A percentile compares a stretch with the other conserved stretches of the same genome.
Conservation (phyloP, 345 rosid genomes). For the Odontarrhena argentea region DNA sequence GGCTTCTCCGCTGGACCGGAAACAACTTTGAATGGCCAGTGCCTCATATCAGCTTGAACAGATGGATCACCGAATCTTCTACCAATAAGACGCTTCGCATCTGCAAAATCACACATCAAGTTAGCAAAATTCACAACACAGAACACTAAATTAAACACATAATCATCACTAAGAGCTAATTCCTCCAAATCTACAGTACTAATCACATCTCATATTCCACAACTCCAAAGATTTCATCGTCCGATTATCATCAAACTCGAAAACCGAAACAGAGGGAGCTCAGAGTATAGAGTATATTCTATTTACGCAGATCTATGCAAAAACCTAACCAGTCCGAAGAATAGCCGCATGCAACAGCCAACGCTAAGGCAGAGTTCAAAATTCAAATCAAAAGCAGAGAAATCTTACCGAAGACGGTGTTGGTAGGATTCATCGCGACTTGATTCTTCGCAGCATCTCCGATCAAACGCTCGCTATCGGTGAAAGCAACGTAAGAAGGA, state of each 20-base stretch:
- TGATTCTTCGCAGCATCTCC: conserved; percentile 80
- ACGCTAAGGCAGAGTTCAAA: not conserved
- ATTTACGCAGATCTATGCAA: not conserved
- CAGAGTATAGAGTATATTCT: not conserved
- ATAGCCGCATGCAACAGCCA: conserved; percentile 39
- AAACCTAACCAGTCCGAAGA: not conserved
- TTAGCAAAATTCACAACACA: conserved; percentile 21
- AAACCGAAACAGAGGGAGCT: not conserved
- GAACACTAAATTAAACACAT: conserved; percentile 31
- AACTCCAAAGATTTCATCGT: not conserved
- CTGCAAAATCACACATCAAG: conserved; percentile 40
- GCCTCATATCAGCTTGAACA: conserved; percentile 46
- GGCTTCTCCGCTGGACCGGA: conserved; percentile 50
- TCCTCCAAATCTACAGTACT: not conserved
- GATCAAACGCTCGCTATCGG: conserved; percentile 60
- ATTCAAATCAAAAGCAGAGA: conserved; percentile 1
- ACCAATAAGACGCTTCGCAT: conserved; percentile 51
- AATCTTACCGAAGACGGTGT: conserved; percentile 64
- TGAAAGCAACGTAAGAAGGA: conserved; percentile 68
- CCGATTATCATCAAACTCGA: not conserved
- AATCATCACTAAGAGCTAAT: not conserved
- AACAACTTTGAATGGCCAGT: conserved; percentile 49
- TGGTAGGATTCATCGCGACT: conserved; percentile 74
- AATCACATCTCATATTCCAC: too few species aligned
- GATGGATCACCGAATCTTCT: conserved; percentile 47